phyloP scores from a whole-genome alignment of 1,284 basidiomycete genomes.

The Acaromyces ingoldii region DNA sequence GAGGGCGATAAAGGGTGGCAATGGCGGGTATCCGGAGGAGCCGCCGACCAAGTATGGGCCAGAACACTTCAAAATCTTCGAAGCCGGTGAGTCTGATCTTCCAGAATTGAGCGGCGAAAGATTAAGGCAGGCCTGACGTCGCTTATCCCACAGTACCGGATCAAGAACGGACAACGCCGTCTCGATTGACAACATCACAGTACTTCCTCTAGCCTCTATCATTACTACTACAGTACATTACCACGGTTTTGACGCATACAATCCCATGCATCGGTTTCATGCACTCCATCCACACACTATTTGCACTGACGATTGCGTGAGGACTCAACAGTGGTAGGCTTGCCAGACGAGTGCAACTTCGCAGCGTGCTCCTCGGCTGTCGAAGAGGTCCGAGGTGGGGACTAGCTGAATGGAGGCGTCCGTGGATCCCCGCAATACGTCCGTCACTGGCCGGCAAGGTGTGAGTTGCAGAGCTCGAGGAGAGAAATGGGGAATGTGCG shows the following conservation, averaged over 20 bases:
- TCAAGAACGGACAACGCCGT: slow-evolving; percentile 27
- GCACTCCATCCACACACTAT: not conserved
- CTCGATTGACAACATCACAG: slow-evolving; percentile 21
- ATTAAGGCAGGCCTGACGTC: not conserved
- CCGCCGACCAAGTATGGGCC: slow-evolving; percentile 17
- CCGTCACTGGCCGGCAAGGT: too few species aligned
- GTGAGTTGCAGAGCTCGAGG: too few species aligned
- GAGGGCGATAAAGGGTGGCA: not conserved
- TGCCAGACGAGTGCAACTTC: slow-evolving; percentile 24
- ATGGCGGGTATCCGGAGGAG: not conserved
- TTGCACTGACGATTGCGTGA: not conserved
- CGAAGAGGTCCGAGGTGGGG: slow-evolving; percentile 12
- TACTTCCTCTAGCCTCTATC: slow-evolving; percentile 24
- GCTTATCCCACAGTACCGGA: slow-evolving; percentile 20
- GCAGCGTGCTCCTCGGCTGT: not conserved
- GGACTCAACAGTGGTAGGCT: too few species aligned
- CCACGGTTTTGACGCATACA: not conserved
- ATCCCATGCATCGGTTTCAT: not conserved
- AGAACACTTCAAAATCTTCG: slow-evolving; percentile 53
- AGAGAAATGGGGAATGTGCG: too few species aligned
- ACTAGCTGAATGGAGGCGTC: too few species aligned
- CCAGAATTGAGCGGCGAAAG: not conserved
- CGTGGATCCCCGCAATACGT: too few species aligned
- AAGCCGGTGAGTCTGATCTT: slow-evolving; percentile 38
- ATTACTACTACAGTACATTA: not conserved